Percentiles rank a stretch among this genome's conserved stretches.
Evolutionary conservation across 2,329 filamentous ascomycete genomes (phyloP).

Genomic region (Elsinoe ampelina): DNA sequence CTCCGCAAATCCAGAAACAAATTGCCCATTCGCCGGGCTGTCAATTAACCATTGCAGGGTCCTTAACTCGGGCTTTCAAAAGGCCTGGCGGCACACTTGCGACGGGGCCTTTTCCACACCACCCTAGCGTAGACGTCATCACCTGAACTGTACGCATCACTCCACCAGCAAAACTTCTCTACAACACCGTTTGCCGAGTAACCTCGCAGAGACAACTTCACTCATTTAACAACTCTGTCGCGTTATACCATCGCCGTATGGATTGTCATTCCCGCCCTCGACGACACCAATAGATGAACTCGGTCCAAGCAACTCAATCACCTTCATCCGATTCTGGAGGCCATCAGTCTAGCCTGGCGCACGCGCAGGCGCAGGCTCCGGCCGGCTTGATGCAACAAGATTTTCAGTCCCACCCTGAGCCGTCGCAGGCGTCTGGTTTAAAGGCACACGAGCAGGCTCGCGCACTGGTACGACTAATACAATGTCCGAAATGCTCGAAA

Average conservation of each 20-base stretch:
- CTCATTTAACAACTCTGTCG: neutral
- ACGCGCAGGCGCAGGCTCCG: conserved; percentile 9
- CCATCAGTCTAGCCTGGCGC: conserved; percentile 10
- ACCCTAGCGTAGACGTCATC: conserved; percentile 12
- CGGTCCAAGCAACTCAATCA: neutral
- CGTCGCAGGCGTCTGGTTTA: conserved; percentile 29
- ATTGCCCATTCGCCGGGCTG: conserved; percentile 11
- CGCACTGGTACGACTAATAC: conserved; percentile 61
- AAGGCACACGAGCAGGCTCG: conserved; percentile 49
- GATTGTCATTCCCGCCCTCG: neutral
- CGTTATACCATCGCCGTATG: neutral
- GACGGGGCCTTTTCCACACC: conserved; percentile 7
- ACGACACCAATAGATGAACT: neutral
- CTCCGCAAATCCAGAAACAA: neutral
- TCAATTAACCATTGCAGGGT: conserved; percentile 11
- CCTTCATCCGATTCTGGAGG: conserved; percentile 5
- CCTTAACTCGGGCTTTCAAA: neutral
- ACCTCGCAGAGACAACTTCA: neutral
- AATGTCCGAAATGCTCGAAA: conserved; percentile 65
- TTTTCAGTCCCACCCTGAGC: conserved; percentile 27
- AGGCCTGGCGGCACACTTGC: conserved; percentile 1
- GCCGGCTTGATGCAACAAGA: conserved; percentile 36
- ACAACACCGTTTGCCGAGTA: conserved; percentile 6
- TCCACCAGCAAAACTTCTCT: conserved; percentile 9
- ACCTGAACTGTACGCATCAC: conserved; percentile 11